These are phyloP conservation scores for Tarenaya hassleriana DNA, from an alignment of 345 rosid species.

Conservation along the genomic window DNA sequence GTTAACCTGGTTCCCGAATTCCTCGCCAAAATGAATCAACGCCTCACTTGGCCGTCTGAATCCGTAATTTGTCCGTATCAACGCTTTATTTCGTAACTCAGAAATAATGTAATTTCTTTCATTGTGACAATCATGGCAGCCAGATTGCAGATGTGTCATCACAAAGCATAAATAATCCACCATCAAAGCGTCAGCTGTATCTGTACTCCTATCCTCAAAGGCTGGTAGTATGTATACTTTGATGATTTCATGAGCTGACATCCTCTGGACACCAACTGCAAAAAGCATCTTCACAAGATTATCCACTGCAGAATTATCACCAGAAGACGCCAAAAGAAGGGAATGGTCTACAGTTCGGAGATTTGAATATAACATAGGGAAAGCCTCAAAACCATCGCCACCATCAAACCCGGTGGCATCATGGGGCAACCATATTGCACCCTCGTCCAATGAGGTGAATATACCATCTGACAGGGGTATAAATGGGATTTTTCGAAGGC, in stretches of 20 bases:
- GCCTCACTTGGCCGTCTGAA: conserved; percentile 43
- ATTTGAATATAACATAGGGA: conserved; percentile 65
- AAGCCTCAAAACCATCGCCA: conserved; percentile 48
- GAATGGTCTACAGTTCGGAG: conserved; percentile 62
- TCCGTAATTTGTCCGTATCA: conserved; percentile 65
- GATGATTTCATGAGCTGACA: conserved; percentile 85
- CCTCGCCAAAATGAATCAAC: conserved; percentile 66
- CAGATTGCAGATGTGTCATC: conserved; percentile 73
- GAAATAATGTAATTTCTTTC: conserved; percentile 61
- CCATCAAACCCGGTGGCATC: conserved; percentile 44
- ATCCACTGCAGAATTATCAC: conserved; percentile 27
- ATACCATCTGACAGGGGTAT: conserved; percentile 80
- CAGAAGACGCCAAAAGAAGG: conserved; percentile 43
- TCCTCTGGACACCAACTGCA: conserved; percentile 61
- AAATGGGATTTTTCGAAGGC: conserved; percentile 56
- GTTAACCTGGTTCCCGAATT: conserved; percentile 54
- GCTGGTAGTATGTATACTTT: conserved; percentile 73
- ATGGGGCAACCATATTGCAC: conserved; percentile 77
- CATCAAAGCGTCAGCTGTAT: conserved; percentile 39
- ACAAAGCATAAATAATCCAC: conserved; percentile 76
- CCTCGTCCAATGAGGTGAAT: conserved; percentile 58
- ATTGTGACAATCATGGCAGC: conserved; percentile 51
- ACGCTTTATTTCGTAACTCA: conserved; percentile 57
- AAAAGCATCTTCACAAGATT: conserved; percentile 56
- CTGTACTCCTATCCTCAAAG: conserved; percentile 34